Percentiles rank a stretch among this genome's conserved stretches.
Conservation (phyloP, 2,329 filamentous ascomycete genomes). For the Epicoccum nigrum region DNA sequence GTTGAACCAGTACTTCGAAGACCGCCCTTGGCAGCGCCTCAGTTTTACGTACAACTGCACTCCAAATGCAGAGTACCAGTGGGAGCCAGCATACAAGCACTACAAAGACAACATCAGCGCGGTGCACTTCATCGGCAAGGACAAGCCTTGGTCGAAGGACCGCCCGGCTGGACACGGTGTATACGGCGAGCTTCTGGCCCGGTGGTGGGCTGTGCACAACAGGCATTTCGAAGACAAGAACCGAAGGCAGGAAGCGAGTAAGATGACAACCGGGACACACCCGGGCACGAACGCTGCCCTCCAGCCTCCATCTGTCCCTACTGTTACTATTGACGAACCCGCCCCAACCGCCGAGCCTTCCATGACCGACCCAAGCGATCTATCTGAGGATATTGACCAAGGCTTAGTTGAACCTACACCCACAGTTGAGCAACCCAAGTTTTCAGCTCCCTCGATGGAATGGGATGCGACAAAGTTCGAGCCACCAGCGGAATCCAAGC, state of each 20-base stretch:
- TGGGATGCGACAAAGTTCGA: slow-evolving; percentile 65
- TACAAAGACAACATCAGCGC: slow-evolving; percentile 88
- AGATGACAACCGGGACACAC: slow-evolving; percentile 11
- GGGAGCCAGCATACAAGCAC: slow-evolving; percentile 91
- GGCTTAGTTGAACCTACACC: slow-evolving; percentile 52
- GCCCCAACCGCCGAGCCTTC: slow-evolving; percentile 50
- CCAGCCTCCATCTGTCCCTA: slow-evolving; percentile 26
- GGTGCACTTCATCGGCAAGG: slow-evolving; percentile 90
- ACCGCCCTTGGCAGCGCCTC: slow-evolving; percentile 77
- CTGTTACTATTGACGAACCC: slow-evolving; percentile 38
- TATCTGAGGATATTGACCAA: slow-evolving; percentile 53
- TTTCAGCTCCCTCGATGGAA: slow-evolving; percentile 63
- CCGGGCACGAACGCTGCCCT: slow-evolving; percentile 20
- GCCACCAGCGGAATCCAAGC: slow-evolving; percentile 70
- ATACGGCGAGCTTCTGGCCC: slow-evolving; percentile 81
- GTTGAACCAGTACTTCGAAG: slow-evolving; percentile 90
- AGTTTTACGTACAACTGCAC: slow-evolving; percentile 98
- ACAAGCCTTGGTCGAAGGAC: slow-evolving; percentile 78
- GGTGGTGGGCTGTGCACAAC: slow-evolving; percentile 96
- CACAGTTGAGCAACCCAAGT: slow-evolving; percentile 56
- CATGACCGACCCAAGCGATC: slow-evolving; percentile 51
- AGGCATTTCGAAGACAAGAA: slow-evolving; percentile 68
- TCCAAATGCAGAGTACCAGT: slow-evolving; percentile 95
- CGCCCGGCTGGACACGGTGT: slow-evolving; percentile 62
- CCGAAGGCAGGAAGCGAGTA: neutral